Percentiles rank a stretch among this genome's conserved stretches.
Evolutionary conservation across 2,329 filamentous ascomycete species (phyloP).

Genomic region (Chaetomiaceae sp.): DNA sequence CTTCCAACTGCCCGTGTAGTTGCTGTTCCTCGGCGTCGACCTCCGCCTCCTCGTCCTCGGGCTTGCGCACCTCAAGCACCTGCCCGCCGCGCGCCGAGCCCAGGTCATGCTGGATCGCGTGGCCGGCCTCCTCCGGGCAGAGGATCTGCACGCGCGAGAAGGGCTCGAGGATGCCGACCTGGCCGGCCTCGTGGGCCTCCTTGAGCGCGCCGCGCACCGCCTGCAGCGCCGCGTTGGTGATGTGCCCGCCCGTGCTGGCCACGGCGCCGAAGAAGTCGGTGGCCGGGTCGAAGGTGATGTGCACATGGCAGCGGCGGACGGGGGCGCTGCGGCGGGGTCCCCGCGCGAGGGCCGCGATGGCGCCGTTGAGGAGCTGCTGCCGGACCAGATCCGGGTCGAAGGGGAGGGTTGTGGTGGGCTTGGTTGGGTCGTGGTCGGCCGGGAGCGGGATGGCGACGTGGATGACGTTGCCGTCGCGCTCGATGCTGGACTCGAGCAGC

Average conservation of each 20-base stretch:
- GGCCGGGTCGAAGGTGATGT: constrained; percentile 60
- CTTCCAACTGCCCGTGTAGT: no score
- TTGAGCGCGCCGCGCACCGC: constrained; percentile 67
- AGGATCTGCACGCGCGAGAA: constrained; percentile 87
- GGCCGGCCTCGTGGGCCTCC: constrained; percentile 48
- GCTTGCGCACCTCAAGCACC: constrained; percentile 63
- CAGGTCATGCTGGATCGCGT: constrained; percentile 77
- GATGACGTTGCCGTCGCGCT: constrained; percentile 67
- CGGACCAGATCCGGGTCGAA: constrained; percentile 48
- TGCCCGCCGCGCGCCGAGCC: constrained; percentile 70
- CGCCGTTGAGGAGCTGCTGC: constrained; percentile 69
- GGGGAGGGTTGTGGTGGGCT: constrained; percentile 35
- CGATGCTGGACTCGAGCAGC: constrained; percentile 39
- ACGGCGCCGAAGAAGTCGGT: constrained; percentile 66
- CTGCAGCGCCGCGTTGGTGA: constrained; percentile 56
- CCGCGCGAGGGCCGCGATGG: constrained; percentile 74
- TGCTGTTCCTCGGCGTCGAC: constrained; percentile 23
- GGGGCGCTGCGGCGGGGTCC: constrained; percentile 79
- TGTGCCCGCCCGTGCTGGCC: constrained; percentile 62
- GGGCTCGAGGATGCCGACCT: constrained; percentile 76
- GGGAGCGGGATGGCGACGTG: constrained; percentile 51
- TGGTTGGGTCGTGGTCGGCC: constrained; percentile 35
- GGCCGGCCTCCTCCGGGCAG: constrained; percentile 76
- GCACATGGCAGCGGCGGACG: constrained; percentile 69
- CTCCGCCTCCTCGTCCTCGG: constrained; percentile 34